Percentiles rank a stretch among this genome's conserved stretches.
phyloP scores from a whole-genome alignment of 2,329 filamentous ascomycete species.

The Rhynchosporium agropyri region DNA sequence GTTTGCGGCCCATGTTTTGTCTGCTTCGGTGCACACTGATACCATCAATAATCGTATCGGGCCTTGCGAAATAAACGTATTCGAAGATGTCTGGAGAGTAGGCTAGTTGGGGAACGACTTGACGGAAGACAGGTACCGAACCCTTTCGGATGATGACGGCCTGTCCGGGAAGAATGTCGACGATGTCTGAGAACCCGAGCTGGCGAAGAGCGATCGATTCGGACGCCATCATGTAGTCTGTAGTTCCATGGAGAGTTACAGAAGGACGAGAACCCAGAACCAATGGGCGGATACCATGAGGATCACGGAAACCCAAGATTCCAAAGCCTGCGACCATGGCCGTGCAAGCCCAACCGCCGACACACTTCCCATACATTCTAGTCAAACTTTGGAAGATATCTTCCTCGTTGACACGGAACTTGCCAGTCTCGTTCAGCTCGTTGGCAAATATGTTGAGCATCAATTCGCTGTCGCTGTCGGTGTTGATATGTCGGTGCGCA shows the following conservation, averaged over 20 bases:
- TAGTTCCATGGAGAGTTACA: conserved; percentile 60
- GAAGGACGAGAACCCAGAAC: conserved; percentile 76
- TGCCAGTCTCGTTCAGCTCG: conserved; percentile 77
- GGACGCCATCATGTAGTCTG: conserved; percentile 89
- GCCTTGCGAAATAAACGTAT: conserved; percentile 84
- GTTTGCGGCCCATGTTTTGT: conserved; percentile 81
- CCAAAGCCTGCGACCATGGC: conserved; percentile 83
- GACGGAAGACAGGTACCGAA: conserved; percentile 70
- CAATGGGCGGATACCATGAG: conserved; percentile 81
- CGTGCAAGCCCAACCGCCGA: conserved; percentile 78
- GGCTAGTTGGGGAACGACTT: conserved; percentile 67
- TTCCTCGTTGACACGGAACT: conserved; percentile 75
- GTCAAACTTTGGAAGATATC: conserved; percentile 75
- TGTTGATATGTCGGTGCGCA: conserved; percentile 59
- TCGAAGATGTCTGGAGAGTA: conserved; percentile 89
- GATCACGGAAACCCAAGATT: conserved; percentile 77
- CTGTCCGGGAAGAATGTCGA: conserved; percentile 79
- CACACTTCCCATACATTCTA: conserved; percentile 71
- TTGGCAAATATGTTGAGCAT: conserved; percentile 89
- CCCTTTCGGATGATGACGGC: conserved; percentile 86
- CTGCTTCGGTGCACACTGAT: conserved; percentile 84
- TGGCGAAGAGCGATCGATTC: conserved; percentile 84
- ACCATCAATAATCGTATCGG: conserved; percentile 81
- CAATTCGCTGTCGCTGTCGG: conserved; percentile 84
- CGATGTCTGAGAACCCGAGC: conserved; percentile 75